Evolutionary conservation across 2,329 filamentous ascomycete genomes (phyloP).

Genomic region (Neoarthrinium moseri): DNA sequence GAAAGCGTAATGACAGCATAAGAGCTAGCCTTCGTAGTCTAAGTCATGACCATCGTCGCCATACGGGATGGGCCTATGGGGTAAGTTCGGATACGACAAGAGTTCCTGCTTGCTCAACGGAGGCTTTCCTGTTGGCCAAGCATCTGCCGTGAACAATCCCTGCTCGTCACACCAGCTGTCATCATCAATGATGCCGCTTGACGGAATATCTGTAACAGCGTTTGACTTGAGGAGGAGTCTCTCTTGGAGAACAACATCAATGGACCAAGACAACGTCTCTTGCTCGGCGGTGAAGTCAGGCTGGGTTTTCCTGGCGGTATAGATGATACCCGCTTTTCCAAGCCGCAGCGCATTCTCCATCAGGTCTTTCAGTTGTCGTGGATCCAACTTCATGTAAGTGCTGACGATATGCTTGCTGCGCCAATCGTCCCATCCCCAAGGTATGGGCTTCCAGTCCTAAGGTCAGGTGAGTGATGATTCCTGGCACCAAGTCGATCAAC

Average conservation of each 20-base stretch:
- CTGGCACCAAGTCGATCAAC: background rate
- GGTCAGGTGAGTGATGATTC: background rate
- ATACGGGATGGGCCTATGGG: slow-evolving; percentile 13
- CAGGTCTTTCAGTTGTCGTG: slow-evolving; percentile 47
- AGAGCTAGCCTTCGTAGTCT: background rate
- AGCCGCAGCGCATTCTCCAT: slow-evolving; percentile 46
- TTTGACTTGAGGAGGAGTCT: slow-evolving; percentile 17
- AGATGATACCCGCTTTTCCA: slow-evolving; percentile 42
- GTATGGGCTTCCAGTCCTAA: slow-evolving; percentile 14
- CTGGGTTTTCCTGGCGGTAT: slow-evolving; percentile 37
- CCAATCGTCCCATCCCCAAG: slow-evolving; percentile 24
- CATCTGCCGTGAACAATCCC: slow-evolving; percentile 14
- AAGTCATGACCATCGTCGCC: slow-evolving; percentile 23
- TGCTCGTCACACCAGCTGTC: slow-evolving; percentile 17
- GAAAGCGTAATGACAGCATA: background rate
- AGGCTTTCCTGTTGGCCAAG: slow-evolving; percentile 20
- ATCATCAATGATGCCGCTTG: slow-evolving; percentile 25
- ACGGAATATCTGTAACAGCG: slow-evolving; percentile 14
- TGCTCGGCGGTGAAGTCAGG: slow-evolving; percentile 40
- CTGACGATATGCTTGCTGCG: slow-evolving; percentile 30
- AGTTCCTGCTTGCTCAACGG: slow-evolving; percentile 18
- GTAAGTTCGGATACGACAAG: slow-evolving; percentile 15
- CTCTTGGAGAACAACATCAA: slow-evolving; percentile 26
- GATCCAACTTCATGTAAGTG: slow-evolving; percentile 47
- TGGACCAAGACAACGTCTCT: slow-evolving; percentile 24